Base-by-base conservation (phyloP, 768 basidiomycete genomes). In the Lactifluus volemus region DNA sequence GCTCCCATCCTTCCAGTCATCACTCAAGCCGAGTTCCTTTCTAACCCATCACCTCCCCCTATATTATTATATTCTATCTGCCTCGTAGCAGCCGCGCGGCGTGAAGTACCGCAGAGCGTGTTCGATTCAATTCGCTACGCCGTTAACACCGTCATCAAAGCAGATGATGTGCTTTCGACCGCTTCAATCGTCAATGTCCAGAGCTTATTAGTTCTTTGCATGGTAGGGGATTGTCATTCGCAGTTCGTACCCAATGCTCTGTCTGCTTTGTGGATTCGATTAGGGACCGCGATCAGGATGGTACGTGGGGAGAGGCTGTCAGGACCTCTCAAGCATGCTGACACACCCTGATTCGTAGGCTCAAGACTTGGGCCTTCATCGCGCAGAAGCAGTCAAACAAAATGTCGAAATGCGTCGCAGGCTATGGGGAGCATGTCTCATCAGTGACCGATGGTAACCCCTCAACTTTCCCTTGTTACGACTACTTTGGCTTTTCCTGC, bases 361-460 rank as follows among this genome's bases (percentile, higher is more conserved):
- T 4, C 97, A 99, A 76, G 96, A 98, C 70, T 79, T 99, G 32
- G 97, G 97, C 3, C 74, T 99, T 53, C 96, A 98, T 72, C 83
- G 97, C 29, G 91, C 95, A 49, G 92, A 95, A 71, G 85, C 88
- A 0, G 85, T 88, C 47, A 89, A 85, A 67, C 85, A 87, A 70
- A 82, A 85, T 64, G 83, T 98, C 51, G 95, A 95, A 71, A 78
- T 94, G 47, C 79, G 94, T 55, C 81, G 97, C 61, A 81, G 97
- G 55, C 77, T 99, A 41, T 99, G 97, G 97, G 92, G 86, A 25
- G 86, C 86, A 42, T 98, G 96, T 75, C 85, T 98, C 57, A 92
- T 98, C 67, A 86, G 87, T 67, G 96, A 99, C 73, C 79, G 96
- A 75, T 97, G 94, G 90, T 92, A 75, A 80, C 70, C 64, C 47